These are phyloP conservation scores for Aspergillus felis DNA, from an alignment of 2,329 filamentous ascomycete genomes.

Conservation along the genomic window DNA sequence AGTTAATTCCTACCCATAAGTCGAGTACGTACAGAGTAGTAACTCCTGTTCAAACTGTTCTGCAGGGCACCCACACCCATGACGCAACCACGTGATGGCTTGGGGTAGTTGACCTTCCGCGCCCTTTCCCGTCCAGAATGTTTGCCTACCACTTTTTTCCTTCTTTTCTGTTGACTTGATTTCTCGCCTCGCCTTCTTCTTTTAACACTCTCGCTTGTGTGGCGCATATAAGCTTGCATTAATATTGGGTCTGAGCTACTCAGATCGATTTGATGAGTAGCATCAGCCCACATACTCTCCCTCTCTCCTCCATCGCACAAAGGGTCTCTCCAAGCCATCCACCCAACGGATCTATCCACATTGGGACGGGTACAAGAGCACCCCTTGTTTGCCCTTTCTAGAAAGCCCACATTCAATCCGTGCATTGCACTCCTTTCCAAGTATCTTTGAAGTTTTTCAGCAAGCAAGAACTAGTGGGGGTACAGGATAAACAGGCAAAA, in stretches of 20 bases:
- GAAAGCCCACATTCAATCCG: not conserved
- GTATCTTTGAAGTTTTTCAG: not conserved
- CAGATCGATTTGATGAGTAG: slow-evolving; percentile 7
- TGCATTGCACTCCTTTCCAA: not conserved
- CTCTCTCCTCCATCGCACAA: not conserved
- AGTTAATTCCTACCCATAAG: not conserved
- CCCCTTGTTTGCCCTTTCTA: not conserved
- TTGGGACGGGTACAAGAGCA: not conserved
- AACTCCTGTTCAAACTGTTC: slow-evolving; percentile 5
- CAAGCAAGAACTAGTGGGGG: not conserved
- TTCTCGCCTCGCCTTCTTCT: slow-evolving; percentile 8
- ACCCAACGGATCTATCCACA: not conserved
- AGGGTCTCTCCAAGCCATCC: not conserved
- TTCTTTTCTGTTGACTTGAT: slow-evolving; percentile 4
- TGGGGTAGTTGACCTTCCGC: slow-evolving; percentile 21
- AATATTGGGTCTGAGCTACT: slow-evolving; percentile 8
- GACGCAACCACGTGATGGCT: slow-evolving; percentile 35
- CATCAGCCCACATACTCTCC: slow-evolving; percentile 10
- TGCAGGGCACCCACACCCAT: slow-evolving; percentile 27
- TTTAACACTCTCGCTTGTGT: slow-evolving; percentile 6
- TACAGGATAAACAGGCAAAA: not conserved
- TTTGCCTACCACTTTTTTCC: not conserved
- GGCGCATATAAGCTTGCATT: slow-evolving; percentile 2
- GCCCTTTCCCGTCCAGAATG: slow-evolving; percentile 11
- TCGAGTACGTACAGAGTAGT: not conserved